A percentile compares a stretch with the other conserved stretches of the same genome.
These are phyloP conservation scores for Trichophyton verrucosum DNA, from an alignment of 2,329 filamentous ascomycete species.

Conservation along the genomic window DNA sequence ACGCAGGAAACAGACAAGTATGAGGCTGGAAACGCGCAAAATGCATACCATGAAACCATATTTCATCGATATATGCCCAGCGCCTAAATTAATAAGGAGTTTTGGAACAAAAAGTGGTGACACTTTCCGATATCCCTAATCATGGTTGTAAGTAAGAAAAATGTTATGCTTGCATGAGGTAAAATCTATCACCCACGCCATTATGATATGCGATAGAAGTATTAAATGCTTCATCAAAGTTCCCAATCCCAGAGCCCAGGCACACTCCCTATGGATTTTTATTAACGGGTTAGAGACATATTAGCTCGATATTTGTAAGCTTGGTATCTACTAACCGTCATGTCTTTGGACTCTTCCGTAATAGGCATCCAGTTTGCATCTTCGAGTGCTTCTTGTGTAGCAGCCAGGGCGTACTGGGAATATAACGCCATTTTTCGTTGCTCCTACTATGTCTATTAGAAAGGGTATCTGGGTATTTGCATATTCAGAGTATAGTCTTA, in stretches of 20 bases:
- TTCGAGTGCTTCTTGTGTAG: constrained; percentile 69
- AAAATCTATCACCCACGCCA: constrained; percentile 43
- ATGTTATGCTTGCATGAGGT: neutral
- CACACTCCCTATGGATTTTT: constrained; percentile 57
- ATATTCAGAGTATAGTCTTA: constrained; percentile 15
- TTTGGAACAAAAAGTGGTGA: constrained; percentile 89
- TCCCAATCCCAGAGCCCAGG: constrained; percentile 89
- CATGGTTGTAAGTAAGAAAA: constrained; percentile 1
- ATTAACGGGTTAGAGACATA: neutral
- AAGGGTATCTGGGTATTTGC: neutral
- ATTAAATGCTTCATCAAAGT: constrained; percentile 77
- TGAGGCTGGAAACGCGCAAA: neutral
- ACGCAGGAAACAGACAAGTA: neutral
- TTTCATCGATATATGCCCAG: constrained; percentile 88
- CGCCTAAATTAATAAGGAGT: constrained; percentile 86
- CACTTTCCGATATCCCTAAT: constrained; percentile 78
- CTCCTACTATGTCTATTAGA: constrained; percentile 33
- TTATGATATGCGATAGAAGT: constrained; percentile 65
- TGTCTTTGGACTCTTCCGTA: constrained; percentile 51
- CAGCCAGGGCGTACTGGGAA: constrained; percentile 80
- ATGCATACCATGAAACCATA: constrained; percentile 56
- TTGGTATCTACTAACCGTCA: constrained; percentile 41
- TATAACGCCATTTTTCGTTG: constrained; percentile 78
- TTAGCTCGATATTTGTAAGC: too few species aligned
- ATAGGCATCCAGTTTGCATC: constrained; percentile 67